Percentiles rank a stretch among this genome's conserved stretches.
Evolutionary conservation across 2,329 filamentous ascomycete species (phyloP).

Genomic region (Pyricularia grisea): DNA sequence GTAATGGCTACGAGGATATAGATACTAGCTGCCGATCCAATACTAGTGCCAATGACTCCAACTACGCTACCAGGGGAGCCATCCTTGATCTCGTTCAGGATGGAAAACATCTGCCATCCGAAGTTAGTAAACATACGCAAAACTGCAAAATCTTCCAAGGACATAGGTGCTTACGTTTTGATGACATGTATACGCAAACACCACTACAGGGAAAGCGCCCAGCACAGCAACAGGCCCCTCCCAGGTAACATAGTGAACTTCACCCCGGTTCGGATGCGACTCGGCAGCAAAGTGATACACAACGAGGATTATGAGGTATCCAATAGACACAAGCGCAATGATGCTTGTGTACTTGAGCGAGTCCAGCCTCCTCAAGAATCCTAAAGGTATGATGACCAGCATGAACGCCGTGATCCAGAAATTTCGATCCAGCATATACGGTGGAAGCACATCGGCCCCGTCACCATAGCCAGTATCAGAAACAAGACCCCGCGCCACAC

Average conservation of each 20-base stretch:
- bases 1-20: constrained; percentile 92
- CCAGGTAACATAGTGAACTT: constrained; percentile 68
- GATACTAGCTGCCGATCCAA: constrained; percentile 76
- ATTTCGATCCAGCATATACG: constrained; percentile 77
- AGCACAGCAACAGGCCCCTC: constrained; percentile 69
- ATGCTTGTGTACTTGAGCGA: constrained; percentile 97
- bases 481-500: constrained; percentile 71
- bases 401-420: constrained; percentile 99
- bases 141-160: not conserved
- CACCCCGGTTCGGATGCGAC: constrained; percentile 61
- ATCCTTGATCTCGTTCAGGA: constrained; percentile 87
- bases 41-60: constrained; percentile 70
- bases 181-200: constrained; percentile 99
- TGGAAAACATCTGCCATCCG: constrained; percentile 79
- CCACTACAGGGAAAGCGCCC: constrained; percentile 84
- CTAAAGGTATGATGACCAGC: constrained; percentile 89
- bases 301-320: constrained; percentile 86
- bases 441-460: constrained; percentile 35
- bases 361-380: constrained; percentile 83
- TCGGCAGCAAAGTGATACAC: constrained; percentile 87
- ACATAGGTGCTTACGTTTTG: constrained; percentile 61
- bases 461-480: constrained; percentile 13
- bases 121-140: not conserved
- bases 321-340: constrained; percentile 83
- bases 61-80: constrained; percentile 70